phyloP scores from a whole-genome alignment of 768 basidiomycete genomes.

The Hygrocybe coccinea region DNA sequence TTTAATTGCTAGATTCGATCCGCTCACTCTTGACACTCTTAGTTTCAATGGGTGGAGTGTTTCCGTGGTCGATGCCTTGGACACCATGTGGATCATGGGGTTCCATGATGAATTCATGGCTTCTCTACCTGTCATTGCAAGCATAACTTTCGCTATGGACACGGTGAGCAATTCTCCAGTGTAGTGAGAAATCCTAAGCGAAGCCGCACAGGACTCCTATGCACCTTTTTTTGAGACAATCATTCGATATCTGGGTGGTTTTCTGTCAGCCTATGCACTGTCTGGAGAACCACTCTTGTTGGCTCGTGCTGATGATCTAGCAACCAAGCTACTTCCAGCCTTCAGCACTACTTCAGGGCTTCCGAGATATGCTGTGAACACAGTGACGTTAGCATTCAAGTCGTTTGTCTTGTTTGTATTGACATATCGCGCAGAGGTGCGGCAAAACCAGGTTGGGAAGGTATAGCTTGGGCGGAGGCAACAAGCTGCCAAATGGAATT shows the following conservation, averaged over 20 bases:
- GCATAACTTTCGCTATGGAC: constrained; percentile 45
- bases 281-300: constrained; percentile 58
- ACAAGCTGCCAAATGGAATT: constrained; percentile 67
- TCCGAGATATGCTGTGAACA: constrained; percentile 59
- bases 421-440: no score
- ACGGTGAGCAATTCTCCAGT: no score
- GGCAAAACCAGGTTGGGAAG: constrained; percentile 30
- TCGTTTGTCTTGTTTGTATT: no score
- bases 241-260: no score
- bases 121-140: constrained; percentile 46
- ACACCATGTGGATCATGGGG: constrained; percentile 79
- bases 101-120: constrained; percentile 63
- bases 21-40: neutral
- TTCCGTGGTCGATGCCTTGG: constrained; percentile 70
- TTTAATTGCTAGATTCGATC: neutral
- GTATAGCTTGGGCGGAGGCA: constrained; percentile 37
- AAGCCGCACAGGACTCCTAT: no score
- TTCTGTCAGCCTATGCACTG: constrained; percentile 73
- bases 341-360: constrained; percentile 62
- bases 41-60: constrained; percentile 53
- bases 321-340: constrained; percentile 52
- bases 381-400: constrained; percentile 46
- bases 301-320: constrained; percentile 63
- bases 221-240: constrained; percentile 69
- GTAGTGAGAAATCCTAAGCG: no score